Conservation (phyloP, 73 alveolate species). For the Uronychia setigera region DNA sequence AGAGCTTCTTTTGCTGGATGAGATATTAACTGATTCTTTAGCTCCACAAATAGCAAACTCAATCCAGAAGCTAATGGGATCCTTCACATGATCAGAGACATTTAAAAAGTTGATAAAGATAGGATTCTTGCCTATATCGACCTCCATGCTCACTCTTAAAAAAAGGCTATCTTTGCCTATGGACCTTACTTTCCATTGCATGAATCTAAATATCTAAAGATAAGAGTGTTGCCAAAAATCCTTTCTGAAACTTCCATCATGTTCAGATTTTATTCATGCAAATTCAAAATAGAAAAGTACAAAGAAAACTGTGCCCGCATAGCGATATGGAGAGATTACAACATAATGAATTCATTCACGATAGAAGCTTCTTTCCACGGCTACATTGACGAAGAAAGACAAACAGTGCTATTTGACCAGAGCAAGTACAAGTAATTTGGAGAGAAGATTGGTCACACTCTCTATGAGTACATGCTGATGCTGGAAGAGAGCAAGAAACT, state of each 20-base stretch:
- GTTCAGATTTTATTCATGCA: conserved; percentile 62
- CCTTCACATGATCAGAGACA: conserved; percentile 60
- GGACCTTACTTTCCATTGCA: conserved; percentile 63
- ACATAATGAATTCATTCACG: conserved; percentile 49
- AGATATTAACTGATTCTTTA: conserved; percentile 77
- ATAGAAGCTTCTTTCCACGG: conserved; percentile 41
- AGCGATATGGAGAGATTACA: conserved; percentile 64
- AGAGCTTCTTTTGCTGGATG: conserved; percentile 73
- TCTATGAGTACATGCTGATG: conserved; percentile 24
- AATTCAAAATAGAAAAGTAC: conserved; percentile 63
- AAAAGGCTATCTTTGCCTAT: conserved; percentile 37
- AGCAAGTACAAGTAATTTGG: conserved; percentile 28
- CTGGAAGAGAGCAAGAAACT: conserved; percentile 34
- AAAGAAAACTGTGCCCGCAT: conserved; percentile 70
- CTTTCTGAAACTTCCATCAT: conserved; percentile 48
- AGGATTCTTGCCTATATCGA: conserved; percentile 16
- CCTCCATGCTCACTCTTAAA: conserved; percentile 46
- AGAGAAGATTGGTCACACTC: conserved; percentile 44
- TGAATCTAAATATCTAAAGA: conserved; percentile 27
- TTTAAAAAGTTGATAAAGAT: conserved; percentile 35
- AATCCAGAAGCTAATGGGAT: conserved; percentile 80
- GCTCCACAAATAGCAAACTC: conserved; percentile 28
- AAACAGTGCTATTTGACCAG: conserved; percentile 21
- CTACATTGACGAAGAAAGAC: conserved; percentile 19
- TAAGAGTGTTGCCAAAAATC: conserved; percentile 44